Evolutionary conservation across 208 protist genomes (phyloP).

Genomic region (Trypanosomatidae sp.): DNA sequence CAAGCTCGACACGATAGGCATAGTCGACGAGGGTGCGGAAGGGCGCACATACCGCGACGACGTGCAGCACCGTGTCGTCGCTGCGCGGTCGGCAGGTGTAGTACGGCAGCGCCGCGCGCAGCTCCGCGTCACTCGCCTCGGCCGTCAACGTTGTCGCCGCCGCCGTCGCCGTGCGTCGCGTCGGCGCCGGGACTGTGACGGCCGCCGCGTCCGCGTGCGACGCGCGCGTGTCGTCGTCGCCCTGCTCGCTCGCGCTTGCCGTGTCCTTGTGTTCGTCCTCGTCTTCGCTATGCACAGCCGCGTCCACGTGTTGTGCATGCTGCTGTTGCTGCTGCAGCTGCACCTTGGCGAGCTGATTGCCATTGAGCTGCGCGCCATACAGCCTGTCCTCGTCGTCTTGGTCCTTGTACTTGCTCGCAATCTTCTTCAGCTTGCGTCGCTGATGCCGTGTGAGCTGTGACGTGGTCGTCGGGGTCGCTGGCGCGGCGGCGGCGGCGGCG

Average conservation of each 20-base stretch:
- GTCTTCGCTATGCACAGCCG: slow-evolving; percentile 3
- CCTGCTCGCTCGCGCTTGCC: background rate
- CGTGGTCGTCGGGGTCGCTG: background rate
- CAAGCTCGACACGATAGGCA: slow-evolving; percentile 23
- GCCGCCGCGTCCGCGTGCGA: too few relatives aligned
- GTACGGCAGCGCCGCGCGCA: slow-evolving; percentile 11
- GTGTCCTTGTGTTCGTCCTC: background rate
- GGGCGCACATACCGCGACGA: slow-evolving; percentile 27
- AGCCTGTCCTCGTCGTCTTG: slow-evolving; percentile 65
- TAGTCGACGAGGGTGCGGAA: slow-evolving; percentile 22
- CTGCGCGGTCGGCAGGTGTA: slow-evolving; percentile 15
- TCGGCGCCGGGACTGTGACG: too few relatives aligned
- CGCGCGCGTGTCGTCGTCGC: background rate
- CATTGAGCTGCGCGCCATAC: slow-evolving; percentile 41
- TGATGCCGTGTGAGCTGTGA: slow-evolving; percentile 33
- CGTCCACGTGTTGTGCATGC: background rate
- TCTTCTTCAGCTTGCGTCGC: slow-evolving; percentile 59
- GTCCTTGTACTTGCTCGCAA: slow-evolving; percentile 62
- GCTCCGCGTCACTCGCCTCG: slow-evolving; percentile 8
- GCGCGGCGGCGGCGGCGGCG: background rate
- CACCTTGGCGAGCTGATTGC: slow-evolving; percentile 38
- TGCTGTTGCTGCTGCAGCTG: slow-evolving; percentile 7
- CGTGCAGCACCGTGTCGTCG: slow-evolving; percentile 21
- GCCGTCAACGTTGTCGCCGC: too few relatives aligned
- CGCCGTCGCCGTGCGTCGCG: too few relatives aligned